phyloP scores from a whole-genome alignment of 2,329 filamentous ascomycete species.

The Neopestalotiopsis clavispora region DNA sequence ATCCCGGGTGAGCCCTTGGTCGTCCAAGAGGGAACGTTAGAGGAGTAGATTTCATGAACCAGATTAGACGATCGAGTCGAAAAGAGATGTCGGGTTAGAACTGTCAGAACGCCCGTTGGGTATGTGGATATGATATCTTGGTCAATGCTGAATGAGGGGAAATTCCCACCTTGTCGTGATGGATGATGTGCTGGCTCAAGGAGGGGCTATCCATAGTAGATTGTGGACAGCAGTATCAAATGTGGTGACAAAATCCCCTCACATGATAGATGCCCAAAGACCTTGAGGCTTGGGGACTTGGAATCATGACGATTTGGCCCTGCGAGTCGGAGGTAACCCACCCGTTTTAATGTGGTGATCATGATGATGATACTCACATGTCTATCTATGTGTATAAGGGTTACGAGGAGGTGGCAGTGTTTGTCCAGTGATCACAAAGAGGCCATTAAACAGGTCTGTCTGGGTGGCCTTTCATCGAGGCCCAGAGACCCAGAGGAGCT shows the following conservation, averaged over 20 bases:
- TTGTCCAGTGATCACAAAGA: conserved; percentile 13
- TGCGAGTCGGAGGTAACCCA: conserved; percentile 16
- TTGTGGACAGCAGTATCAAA: not conserved
- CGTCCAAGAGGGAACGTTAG: not conserved
- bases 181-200: conserved; percentile 1
- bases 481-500: not conserved
- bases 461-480: not conserved
- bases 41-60: not conserved
- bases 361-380: no score
- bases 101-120: not conserved
- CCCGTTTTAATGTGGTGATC: not conserved
- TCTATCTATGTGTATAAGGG: conserved; percentile 13
- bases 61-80: not conserved
- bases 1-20: not conserved
- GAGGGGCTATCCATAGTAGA: not conserved
- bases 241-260: not conserved
- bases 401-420: conserved; percentile 23
- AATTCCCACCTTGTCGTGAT: not conserved
- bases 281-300: not conserved
- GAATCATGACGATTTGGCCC: not conserved
- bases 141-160: not conserved
- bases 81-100: not conserved
- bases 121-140: not conserved
- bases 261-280: not conserved
- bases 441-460: conserved; percentile 15